Evolutionary conservation across 2,329 filamentous ascomycete genomes (phyloP), one percentile per base, ranked within the genome.

Genomic region (Sphaerulina musiva): DNA sequence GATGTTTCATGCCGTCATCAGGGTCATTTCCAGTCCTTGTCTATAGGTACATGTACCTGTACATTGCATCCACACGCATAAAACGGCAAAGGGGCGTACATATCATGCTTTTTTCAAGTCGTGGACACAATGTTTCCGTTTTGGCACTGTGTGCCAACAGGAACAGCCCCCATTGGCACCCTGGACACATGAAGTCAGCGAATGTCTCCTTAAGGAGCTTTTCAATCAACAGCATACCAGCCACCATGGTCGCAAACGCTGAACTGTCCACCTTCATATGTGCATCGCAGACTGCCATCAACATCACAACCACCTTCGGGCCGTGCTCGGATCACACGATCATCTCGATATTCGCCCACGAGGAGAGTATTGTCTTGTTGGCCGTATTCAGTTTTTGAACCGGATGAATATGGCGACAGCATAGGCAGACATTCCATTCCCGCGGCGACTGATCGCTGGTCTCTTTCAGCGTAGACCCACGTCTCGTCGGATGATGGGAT

Each of bases 371-470:
- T 59, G 3, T 56, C 62, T 46, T 69, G 65, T 54, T 68, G 66
- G 11, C 46, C 61, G 32, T 65, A 60, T 31, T 54, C 43, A 20
- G 41, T 38, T 6, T 54, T 64, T 8, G 53, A 40, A 9, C 47
- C 45, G 2, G 59, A 52, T 51, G 59, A 52, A 52, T 64, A 68
- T 2, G 65, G 63, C 3, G 60, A 59, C 34, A 69, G 56, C 46
- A 62, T 60, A 1, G 70, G 70, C 39, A 68, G 53, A 49, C 72
- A 74, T 40, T 61, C 58, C 66, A 72, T 72, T 7, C 71, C 72
- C 2, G 59, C 64, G 5, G 67, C 63, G 12, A 72, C 69, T 11
- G 56, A 53, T 8, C 69, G 64, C 2, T 62, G 54, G 38, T 61
- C 60, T 12, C 59, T 63, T 53, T 20, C 48, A 20, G 52, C 39